Base-by-base conservation (phyloP, 306 rosid species). In the Albizia julibrissin region DNA sequence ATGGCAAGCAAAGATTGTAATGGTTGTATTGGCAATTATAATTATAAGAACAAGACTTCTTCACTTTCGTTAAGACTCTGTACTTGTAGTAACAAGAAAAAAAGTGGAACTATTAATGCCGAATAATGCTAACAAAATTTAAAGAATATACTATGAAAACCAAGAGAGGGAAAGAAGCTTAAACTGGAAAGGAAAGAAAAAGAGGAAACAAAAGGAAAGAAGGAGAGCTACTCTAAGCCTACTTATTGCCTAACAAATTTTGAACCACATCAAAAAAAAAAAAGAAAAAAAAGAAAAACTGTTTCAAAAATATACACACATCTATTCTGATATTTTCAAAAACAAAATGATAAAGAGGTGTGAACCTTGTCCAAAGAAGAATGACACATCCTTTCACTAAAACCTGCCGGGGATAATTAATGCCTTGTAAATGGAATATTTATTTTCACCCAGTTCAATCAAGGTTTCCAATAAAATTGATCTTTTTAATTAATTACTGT, bases 31-130 rank as follows among this genome's bases (percentile, higher is more conserved):
- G 5, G 22, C 42, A 15, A 6, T 34, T 7, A 39, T 75, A 27
- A 46, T 21, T 59, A 75, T 54, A 29, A 52, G 49, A 21, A 33
- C 31, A 67, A 42, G 15, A 75, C 71, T 34, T 15, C 70, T 66
- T 33, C 64, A 78, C 47, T 78, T 61, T 83, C 56, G 39, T 72
- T 64, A 34, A 72, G 75, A 49, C 34, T 24, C 67, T 34, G 12
- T 19, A 66, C 12, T 59, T 26, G 21, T 6, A 49, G 56, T 47
- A 4, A 49, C n/a, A 49, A 49, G 56, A 49, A 1, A 49, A 49
- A 49, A 6, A 16, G 5, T 5, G 0, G 7, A 49, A 49, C n/a
- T 15, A 49, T 49, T 5, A 15, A 4, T 16, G 18, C n/a, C n/a
- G 16, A 16, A 49, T 49, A 15, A 49, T 18, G n/a, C 62, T 31